Evolutionary conservation across 2,329 filamentous ascomycete genomes (phyloP).

Genomic region (Botrytis squamosa): DNA sequence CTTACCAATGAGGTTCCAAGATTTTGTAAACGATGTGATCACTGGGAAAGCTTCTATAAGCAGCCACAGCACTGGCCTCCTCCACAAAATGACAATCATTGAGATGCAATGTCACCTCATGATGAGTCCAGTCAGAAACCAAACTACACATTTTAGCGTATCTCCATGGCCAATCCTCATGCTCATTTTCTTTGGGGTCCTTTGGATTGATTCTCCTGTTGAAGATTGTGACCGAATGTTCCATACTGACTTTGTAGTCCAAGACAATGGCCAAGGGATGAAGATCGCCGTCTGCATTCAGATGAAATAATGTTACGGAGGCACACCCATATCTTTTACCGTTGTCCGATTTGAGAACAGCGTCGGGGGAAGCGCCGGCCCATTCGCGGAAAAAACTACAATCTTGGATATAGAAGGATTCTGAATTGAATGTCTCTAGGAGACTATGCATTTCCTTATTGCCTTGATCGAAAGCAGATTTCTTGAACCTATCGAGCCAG

Average conservation of each 20-base stretch:
- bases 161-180: constrained; percentile 51
- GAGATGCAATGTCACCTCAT: constrained; percentile 23
- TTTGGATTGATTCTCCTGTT: constrained; percentile 45
- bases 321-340: constrained; percentile 38
- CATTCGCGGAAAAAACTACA: constrained; percentile 35
- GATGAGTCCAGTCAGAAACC: constrained; percentile 15
- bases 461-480: constrained; percentile 24
- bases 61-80: constrained; percentile 20
- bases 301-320: constrained; percentile 46
- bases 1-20: constrained; percentile 22
- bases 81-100: constrained; percentile 23
- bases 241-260: constrained; percentile 47
- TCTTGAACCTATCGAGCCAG: constrained; percentile 31
- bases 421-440: constrained; percentile 20
- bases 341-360: constrained; percentile 23
- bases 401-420: constrained; percentile 34
- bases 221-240: constrained; percentile 50
- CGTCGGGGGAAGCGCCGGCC: constrained; percentile 11
- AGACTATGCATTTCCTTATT: constrained; percentile 24
- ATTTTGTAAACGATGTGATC: constrained; percentile 22
- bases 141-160: constrained; percentile 22
- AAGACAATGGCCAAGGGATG: constrained; percentile 50
- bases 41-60: constrained; percentile 19
- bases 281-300: constrained; percentile 46
- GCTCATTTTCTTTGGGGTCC: constrained; percentile 40